These are phyloP conservation scores for Cystofilobasidium macerans DNA, from an alignment of 768 basidiomycete species.

Conservation along the genomic window DNA sequence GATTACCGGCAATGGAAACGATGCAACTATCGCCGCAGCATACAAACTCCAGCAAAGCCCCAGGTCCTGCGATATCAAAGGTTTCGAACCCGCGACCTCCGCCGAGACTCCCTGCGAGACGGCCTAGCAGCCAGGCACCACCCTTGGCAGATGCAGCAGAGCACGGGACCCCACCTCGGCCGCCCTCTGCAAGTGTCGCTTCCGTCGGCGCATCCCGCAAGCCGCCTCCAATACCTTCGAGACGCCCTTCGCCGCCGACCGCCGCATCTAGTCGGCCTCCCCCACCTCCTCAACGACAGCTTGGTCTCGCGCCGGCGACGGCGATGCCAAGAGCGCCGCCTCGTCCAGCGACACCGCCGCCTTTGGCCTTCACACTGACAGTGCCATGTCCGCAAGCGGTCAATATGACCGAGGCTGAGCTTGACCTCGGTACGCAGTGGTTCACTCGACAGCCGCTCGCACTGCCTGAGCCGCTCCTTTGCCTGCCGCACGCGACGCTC, in stretches of 20 bases:
- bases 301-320: neutral
- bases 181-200: too few species aligned
- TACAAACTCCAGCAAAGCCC: too few species aligned
- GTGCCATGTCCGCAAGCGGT: conserved; percentile 5
- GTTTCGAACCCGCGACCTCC: too few species aligned
- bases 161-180: too few species aligned
- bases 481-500: neutral
- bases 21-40: too few species aligned
- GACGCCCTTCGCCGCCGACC: neutral
- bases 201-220: too few species aligned
- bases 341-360: neutral
- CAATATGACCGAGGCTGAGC: neutral
- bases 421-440: neutral
- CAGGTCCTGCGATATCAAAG: too few species aligned
- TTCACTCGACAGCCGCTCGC: neutral
- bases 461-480: neutral
- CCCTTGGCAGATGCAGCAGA: too few species aligned
- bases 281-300: conserved; percentile 4
- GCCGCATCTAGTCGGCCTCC: too few species aligned
- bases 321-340: conserved; percentile 4
- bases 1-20: too few species aligned
- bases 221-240: neutral
- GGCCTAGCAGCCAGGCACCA: too few species aligned
- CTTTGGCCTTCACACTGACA: neutral
- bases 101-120: too few species aligned